Evolutionary conservation across 2,329 filamentous ascomycete species (phyloP), one percentile per base, ranked within the genome.

Genomic region (Corniculantispora saksenae): DNA sequence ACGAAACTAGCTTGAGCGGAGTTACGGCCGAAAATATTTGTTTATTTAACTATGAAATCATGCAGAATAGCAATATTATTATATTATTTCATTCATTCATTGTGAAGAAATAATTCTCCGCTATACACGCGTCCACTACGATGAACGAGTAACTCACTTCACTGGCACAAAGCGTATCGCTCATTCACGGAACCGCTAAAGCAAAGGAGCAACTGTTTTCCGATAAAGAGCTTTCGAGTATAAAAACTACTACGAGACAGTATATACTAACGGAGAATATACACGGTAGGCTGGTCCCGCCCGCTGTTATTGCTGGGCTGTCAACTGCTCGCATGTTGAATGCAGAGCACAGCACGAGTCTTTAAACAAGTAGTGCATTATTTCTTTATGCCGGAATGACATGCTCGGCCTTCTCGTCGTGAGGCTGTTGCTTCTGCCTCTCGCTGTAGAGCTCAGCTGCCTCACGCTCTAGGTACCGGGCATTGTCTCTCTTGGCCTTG

Each of bases 391-490:
- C 38, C 15, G 62, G 21, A 6, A 15, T 40, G 2, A 7, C 15
- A 10, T 57, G 29, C 9, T 48, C 32, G 3, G 48, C 13, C 32
- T 64, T 58, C 51, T 69, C 65, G 58, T 89, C 81, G 61, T 86
- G 86, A 32, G 86, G 83, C 43, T 82, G 80, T 21, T 85, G 83
- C 67, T 92, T 88, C 68, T 90, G 86, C 17, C 80, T 81, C 63
- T 86, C 81, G 3, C 87, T 88, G 65, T 87, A 85, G 29, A 86
- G 78, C 71, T 89, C 83, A 65, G 92, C 88, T 3, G 88, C 86
- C 69, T 89, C 68, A 10, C 68, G 66, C 63, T 67, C 68, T 6
- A 70, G 61, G 27, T 70, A 70, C 6, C 35, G 50, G 7, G 66
- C 68, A 50, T 63, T 70, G 38, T 70, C 67, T n/a, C 64, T 47